Conservation (phyloP, 2,329 filamentous ascomycete species). For the Bipolaris victoriae region DNA sequence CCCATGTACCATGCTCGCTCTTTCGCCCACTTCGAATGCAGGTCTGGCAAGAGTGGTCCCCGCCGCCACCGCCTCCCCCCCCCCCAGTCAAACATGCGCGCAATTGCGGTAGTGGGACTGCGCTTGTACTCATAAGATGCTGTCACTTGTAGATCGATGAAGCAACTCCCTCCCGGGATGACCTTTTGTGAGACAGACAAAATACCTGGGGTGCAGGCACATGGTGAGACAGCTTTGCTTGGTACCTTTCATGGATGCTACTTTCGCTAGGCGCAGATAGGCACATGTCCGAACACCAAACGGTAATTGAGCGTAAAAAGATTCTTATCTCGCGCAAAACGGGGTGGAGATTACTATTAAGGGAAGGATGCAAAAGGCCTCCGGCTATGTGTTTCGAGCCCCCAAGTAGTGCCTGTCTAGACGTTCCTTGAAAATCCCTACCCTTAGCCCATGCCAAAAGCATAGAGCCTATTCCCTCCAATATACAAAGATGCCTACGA, state of each 20-base stretch:
- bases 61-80: no score
- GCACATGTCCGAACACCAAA: background rate
- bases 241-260: background rate
- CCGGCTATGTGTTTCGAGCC: constrained; percentile 21
- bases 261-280: constrained; percentile 1
- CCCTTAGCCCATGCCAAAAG: constrained; percentile 15
- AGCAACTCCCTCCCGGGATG: background rate
- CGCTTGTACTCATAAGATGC: constrained; percentile 9
- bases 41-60: background rate
- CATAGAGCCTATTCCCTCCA: constrained; percentile 19
- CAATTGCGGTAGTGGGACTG: background rate
- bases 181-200: background rate
- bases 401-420: constrained; percentile 14
- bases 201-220: constrained; percentile 21
- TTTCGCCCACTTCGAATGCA: background rate
- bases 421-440: constrained; percentile 12
- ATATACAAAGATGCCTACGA: constrained; percentile 27
- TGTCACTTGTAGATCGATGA: constrained; percentile 3
- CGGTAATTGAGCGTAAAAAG: background rate
- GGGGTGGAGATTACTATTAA: constrained; percentile 39
- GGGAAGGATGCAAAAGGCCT: constrained; percentile 26
- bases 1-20: constrained; percentile 25
- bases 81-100: background rate
- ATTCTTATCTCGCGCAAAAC: constrained; percentile 11
- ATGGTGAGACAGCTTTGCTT: constrained; percentile 12